Evolutionary conservation across 2,329 filamentous ascomycete genomes (phyloP).

Genomic region (Helminthosporium solani): DNA sequence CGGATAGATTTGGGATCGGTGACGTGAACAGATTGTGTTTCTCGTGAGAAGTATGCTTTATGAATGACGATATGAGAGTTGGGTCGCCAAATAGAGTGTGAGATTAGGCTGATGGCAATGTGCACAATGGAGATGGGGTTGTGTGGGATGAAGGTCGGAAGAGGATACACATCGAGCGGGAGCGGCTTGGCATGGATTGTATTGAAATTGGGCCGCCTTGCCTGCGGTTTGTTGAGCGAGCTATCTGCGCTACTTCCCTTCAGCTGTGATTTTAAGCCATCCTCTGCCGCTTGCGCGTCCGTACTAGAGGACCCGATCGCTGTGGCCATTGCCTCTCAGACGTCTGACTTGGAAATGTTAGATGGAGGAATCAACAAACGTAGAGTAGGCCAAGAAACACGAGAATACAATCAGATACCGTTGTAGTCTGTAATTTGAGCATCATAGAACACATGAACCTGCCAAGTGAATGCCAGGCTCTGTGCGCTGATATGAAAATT

Average conservation of each 20-base stretch:
- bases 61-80: constrained; percentile 66
- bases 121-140: constrained; percentile 88
- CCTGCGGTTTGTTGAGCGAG: constrained; percentile 28
- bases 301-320: constrained; percentile 1
- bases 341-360: constrained; percentile 4
- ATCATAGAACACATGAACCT: constrained; percentile 33
- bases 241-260: constrained; percentile 19
- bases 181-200: constrained; percentile 80
- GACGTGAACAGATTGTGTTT: constrained; percentile 81
- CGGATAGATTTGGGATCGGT: constrained; percentile 73
- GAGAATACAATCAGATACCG: constrained; percentile 41
- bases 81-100: constrained; percentile 67
- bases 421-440: constrained; percentile 42
- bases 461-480: constrained; percentile 35
- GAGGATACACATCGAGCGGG: constrained; percentile 77
- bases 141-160: constrained; percentile 85
- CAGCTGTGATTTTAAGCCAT: constrained; percentile 7
- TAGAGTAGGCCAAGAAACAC: too few species aligned
- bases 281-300: constrained; percentile 2
- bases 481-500: constrained; percentile 27
- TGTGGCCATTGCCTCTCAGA: constrained; percentile 2
- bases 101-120: constrained; percentile 73
- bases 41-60: constrained; percentile 74
- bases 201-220: constrained; percentile 58
- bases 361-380: too few species aligned